These are phyloP conservation scores for Alternaria sp. DNA, from an alignment of 2,329 filamentous ascomycete genomes.

Conservation along the genomic window DNA sequence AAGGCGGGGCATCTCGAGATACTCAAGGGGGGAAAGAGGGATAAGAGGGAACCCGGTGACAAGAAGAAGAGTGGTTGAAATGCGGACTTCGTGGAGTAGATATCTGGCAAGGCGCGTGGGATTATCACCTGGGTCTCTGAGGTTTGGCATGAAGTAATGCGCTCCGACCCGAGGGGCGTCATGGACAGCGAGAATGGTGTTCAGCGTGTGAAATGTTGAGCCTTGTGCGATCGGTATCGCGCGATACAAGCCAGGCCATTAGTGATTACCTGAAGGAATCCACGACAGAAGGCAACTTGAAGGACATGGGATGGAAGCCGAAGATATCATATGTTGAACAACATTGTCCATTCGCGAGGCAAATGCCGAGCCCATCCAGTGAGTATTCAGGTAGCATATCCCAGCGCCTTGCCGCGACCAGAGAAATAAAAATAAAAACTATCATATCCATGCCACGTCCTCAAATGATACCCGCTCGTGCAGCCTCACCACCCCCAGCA, in stretches of 20 bases:
- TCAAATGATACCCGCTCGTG: constrained; percentile 57
- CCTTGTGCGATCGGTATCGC: not conserved
- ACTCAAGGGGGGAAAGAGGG: constrained; percentile 69
- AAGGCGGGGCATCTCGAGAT: constrained; percentile 74
- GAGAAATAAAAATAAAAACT: constrained; percentile 2
- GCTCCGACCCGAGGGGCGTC: not conserved
- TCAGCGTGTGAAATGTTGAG: not conserved
- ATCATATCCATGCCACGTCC: not conserved
- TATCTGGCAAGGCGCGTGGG: not conserved
- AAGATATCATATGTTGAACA: not conserved
- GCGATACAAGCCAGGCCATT: not conserved
- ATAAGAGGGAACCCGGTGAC: constrained; percentile 41
- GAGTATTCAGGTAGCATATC: not conserved
- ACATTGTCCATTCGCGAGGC: not conserved
- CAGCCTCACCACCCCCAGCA: constrained; percentile 65
- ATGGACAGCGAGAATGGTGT: not conserved
- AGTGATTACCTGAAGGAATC: not conserved
- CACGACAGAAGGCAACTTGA: not conserved
- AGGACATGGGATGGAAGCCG: not conserved
- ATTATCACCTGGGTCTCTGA: not conserved
- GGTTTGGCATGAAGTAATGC: not conserved
- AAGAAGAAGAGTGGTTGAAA: constrained; percentile 22
- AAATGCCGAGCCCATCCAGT: not conserved
- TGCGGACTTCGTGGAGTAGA: not conserved
- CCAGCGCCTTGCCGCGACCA: constrained; percentile 2